Evolutionary conservation across 352 stramenopile genomes (phyloP).

Genomic region (Pythium folliculosum): DNA sequence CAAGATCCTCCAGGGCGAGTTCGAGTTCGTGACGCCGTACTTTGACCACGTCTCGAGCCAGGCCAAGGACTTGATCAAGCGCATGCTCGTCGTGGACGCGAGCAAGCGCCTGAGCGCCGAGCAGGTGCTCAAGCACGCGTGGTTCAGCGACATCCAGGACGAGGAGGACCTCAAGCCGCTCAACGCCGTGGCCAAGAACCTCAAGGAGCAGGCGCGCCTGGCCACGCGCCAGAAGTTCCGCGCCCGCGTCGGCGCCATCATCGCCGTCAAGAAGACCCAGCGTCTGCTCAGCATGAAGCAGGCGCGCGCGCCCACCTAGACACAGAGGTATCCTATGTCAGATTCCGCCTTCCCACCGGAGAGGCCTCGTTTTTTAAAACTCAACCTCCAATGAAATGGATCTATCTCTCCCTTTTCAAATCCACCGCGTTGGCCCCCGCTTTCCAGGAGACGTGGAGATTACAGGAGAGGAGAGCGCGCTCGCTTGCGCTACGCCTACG

Average conservation of each 20-base stretch:
- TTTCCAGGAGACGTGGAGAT: too few species aligned
- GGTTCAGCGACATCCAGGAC: slow-evolving; percentile 73
- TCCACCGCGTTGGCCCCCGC: too few species aligned
- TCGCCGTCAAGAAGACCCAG: slow-evolving; percentile 83
- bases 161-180: slow-evolving; percentile 51
- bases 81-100: slow-evolving; percentile 92
- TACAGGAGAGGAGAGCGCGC: too few species aligned
- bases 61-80: slow-evolving; percentile 93
- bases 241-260: slow-evolving; percentile 61
- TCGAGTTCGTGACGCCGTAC: slow-evolving; percentile 92
- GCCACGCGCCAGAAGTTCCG: slow-evolving; percentile 73
- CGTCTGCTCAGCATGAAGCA: slow-evolving; percentile 47
- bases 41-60: slow-evolving; percentile 89
- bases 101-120: slow-evolving; percentile 74
- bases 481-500: too few species aligned
- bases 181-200: slow-evolving; percentile 67
- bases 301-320: slow-evolving; percentile 31
- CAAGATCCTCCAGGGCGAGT: slow-evolving; percentile 85
- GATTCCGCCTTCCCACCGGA: too few species aligned
- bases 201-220: slow-evolving; percentile 61
- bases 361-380: too few species aligned
- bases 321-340: too few species aligned
- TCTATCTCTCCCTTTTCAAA: too few species aligned
- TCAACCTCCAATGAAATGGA: too few species aligned
- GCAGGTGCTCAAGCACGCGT: slow-evolving; percentile 66